Base-by-base conservation (phyloP, 768 basidiomycete species). In the Phaeotremella skinneri region DNA sequence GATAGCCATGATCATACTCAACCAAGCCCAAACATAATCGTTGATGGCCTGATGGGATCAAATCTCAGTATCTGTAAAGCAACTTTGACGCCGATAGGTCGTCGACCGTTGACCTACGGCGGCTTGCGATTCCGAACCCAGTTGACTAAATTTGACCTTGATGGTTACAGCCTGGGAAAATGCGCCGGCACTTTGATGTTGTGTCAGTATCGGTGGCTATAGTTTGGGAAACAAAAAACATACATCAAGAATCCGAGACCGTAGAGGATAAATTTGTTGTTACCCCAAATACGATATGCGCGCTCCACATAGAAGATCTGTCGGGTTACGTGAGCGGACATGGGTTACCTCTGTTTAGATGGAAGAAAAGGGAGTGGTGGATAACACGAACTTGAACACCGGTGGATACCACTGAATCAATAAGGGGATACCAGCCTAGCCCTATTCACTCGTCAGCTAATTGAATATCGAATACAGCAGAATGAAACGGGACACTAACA, bases 221-320 rank as follows among this genome's bases (percentile, higher is more conserved):
- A 43, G 37, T 3, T 42, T 26, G 17, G 30, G 7, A 45, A 20
- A 13, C 7, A 4, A 7, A 29, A 23, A 20, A 47, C 55, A 45
- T 43, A 56, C 55, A 56, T 43, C 21, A 56, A 27, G 20, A 31
- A 17, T 2, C 41, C 42, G 25, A 56, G 39, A 16, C 20, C 30
- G 42, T 4, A n/a, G 25, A 30, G 41, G 13, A 56, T 26, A n/a
- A 43, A 20, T 3, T 4, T 45, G 17, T 56, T 56, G 6, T 47
- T 56, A 26, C 30, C 30, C 25, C 29, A 26, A 7, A 56, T 16
- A 20, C 43, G 41, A 21, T 56, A 56, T 7, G 55, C 55, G 13
- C 55, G 30, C 16, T 47, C 41, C 14, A 47, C 42, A 29, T 56
- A 56, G 55, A 56, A 56, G 16, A 23, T 20, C 27, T 56, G 13